Conservation (phyloP, 768 basidiomycete genomes). For the Cystofilobasidium capitatum region DNA sequence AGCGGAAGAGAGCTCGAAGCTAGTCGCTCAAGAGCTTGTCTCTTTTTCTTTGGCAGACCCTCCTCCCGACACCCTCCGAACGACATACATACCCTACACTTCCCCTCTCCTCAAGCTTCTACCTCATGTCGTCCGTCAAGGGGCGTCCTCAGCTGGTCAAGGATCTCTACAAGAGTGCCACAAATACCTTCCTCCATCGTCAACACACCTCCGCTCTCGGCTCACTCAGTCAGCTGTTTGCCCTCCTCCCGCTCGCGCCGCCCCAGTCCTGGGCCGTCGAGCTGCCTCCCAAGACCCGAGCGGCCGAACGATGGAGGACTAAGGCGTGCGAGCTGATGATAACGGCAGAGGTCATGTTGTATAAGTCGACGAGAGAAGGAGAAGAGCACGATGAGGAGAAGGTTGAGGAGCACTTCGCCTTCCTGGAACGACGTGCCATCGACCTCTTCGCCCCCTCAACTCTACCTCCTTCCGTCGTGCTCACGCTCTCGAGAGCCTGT, state of each 20-base stretch:
- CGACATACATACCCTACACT: not conserved
- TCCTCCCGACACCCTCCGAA: too few species aligned
- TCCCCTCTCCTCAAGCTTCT: not conserved
- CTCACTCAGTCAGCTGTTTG: not conserved
- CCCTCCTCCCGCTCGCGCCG: not conserved
- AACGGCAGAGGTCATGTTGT: conserved; percentile 8
- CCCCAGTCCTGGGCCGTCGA: not conserved
- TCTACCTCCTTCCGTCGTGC: not conserved
- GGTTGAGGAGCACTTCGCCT: not conserved
- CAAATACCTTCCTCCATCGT: not conserved
- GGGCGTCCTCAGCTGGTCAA: not conserved
- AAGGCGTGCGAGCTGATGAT: conserved; percentile 2
- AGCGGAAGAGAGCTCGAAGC: too few species aligned
- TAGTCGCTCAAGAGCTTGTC: too few species aligned
- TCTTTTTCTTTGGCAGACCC: too few species aligned
- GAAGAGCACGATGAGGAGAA: not conserved
- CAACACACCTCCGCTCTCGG: not conserved
- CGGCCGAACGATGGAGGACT: not conserved
- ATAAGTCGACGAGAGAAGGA: not conserved
- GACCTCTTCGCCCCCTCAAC: not conserved
- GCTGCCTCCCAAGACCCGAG: not conserved
- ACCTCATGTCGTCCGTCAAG: not conserved
- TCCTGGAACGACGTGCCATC: not conserved
- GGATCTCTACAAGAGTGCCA: not conserved
- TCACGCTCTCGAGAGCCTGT: not conserved